Evolutionary conservation across 352 stramenopile genomes (phyloP), one percentile per base, ranked within the genome.

Genomic region (Phytophthora fragariaefolia): DNA sequence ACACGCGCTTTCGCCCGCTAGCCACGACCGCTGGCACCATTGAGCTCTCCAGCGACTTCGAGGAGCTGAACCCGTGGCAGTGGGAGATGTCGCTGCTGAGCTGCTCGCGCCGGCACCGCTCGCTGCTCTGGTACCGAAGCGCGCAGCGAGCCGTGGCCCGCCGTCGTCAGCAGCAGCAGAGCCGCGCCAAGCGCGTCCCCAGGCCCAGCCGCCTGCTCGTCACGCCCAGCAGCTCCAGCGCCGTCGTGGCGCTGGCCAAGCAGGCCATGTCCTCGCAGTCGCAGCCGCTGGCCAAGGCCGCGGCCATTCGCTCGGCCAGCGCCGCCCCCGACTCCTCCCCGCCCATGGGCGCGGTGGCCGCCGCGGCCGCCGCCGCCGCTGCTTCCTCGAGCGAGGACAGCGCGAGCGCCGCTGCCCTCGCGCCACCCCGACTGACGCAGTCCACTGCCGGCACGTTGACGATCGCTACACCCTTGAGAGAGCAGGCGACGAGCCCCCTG

Each of bases 71-170:
- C 52, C 71, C 63, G 42, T 78, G 66, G 62, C 74, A 80, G 45
- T 82, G 73, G 74, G 79, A 90, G 54, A 88, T 90, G 81, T 78
- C 81, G 49, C 65, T 90, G 40, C 76, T 90, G 42, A 80, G 65
- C 49, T 88, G 71, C 56, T 68, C 77, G 53, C 77, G 73, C 28
- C 79, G 81, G 27, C 69, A 90, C 62, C 81, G 81, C 48, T 74
- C 77, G 38, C 69, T 85, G 50, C 68, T 83, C 47, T 83, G 63
- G 73, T 77, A 80, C 45, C 64, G 66, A 27, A 73, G 73, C 48
- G 61, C 72, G 28, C 74, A 85, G 32, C 80, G 78, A 71, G 67
- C 71, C 0, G 28, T 76, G 24, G 51, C 60, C 12, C 80, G 72
- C n/a, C 78, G 78, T 48, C 64, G 5, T 15, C 43, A 42, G 26